These are phyloP conservation scores for Rhodotorula sp. DNA, from an alignment of 1,284 basidiomycete species.

Conservation along the genomic window DNA sequence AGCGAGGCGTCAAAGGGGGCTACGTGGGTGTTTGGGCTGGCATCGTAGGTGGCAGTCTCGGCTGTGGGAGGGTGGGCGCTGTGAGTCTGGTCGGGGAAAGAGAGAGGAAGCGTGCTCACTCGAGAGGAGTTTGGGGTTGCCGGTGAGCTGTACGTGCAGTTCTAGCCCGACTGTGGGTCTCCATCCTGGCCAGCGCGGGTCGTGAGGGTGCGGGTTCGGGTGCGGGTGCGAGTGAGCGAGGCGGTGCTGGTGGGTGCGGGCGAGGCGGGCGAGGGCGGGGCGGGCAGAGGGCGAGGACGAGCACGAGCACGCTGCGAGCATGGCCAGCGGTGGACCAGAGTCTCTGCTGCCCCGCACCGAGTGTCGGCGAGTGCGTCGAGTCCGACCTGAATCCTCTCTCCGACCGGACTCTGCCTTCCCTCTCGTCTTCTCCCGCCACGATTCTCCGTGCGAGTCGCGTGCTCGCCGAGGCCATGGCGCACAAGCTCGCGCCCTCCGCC, in stretches of 20 bases:
- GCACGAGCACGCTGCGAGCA: background rate
- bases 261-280: background rate
- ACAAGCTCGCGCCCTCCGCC: conserved; percentile 6
- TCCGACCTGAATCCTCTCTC: background rate
- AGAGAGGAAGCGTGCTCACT: conserved; percentile 55
- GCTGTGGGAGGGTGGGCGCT: conserved; percentile 50
- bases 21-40: conserved; percentile 72
- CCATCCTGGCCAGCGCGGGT: conserved; percentile 33
- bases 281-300: background rate
- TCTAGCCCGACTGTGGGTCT: conserved; percentile 74
- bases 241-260: background rate
- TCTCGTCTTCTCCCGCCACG: background rate
- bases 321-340: no score
- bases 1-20: conserved; percentile 84
- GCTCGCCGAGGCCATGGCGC: background rate
- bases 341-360: no score
- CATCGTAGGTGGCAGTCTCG: conserved; percentile 59
- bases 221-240: background rate
- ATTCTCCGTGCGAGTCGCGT: background rate
- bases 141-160: conserved; percentile 90
- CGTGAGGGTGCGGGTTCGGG: background rate
- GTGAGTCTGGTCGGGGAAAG: background rate
- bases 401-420: background rate
- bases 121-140: conserved; percentile 86
- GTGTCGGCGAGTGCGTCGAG: background rate